Conservation (phyloP, 2,329 filamentous ascomycete genomes). For the Madurella mycetomatis region DNA sequence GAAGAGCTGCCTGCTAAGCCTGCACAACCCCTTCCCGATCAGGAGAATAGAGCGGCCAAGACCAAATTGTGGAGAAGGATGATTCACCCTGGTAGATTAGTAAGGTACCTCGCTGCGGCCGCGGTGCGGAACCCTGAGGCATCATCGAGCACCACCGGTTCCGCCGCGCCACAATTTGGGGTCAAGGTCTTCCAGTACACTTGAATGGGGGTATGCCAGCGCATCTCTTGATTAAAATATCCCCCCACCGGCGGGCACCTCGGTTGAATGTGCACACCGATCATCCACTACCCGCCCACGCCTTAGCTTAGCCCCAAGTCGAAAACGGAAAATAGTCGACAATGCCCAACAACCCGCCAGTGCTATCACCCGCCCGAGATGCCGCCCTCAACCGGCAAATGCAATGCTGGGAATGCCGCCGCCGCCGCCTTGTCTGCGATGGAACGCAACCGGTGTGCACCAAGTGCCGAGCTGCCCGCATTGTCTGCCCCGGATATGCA, state of each 20-base stretch:
- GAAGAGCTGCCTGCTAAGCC: neutral
- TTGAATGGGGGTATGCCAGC: no score
- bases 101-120: neutral
- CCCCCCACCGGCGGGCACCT: no score
- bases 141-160: neutral
- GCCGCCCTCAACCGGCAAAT: neutral
- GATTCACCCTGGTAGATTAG: no score
- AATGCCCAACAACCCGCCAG: neutral
- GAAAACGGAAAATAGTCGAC: slow-evolving; percentile 7
- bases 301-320: no score
- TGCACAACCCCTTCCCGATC: slow-evolving; percentile 2
- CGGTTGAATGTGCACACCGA: no score
- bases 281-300: no score
- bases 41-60: slow-evolving; percentile 8
- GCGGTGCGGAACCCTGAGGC: neutral
- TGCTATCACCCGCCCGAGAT: neutral
- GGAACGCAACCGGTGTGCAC: slow-evolving; percentile 18
- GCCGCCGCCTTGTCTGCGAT: slow-evolving; percentile 21
- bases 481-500: slow-evolving; percentile 23
- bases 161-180: no score
- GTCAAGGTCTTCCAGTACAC: no score
- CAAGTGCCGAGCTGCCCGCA: slow-evolving; percentile 17
- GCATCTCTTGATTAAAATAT: no score
- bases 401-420: slow-evolving; percentile 24
- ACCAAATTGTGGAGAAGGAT: neutral